Evolutionary conservation across 2,329 filamentous ascomycete genomes (phyloP).

Genomic region (Aspergillus arachidicola): DNA sequence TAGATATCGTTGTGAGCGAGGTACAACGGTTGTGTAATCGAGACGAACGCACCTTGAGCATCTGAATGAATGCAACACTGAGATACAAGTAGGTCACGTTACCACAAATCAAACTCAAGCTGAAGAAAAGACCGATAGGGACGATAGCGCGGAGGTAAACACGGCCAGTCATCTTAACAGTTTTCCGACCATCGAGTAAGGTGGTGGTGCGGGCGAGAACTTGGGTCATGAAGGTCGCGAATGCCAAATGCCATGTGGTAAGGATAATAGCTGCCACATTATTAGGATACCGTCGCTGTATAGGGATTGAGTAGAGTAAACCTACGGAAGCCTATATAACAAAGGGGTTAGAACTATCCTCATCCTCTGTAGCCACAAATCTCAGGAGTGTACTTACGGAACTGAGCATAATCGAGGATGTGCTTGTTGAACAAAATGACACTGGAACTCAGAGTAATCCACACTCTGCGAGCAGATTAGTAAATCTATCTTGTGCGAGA

Average conservation of each 20-base stretch:
- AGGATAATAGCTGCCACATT: constrained; percentile 60
- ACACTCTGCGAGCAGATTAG: constrained; percentile 61
- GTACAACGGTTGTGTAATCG: constrained; percentile 17
- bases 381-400: constrained; percentile 61
- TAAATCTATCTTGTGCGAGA: not conserved
- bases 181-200: constrained; percentile 90
- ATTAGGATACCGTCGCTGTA: constrained; percentile 4
- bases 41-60: constrained; percentile 76
- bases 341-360: constrained; percentile 6
- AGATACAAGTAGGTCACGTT: constrained; percentile 95
- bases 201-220: constrained; percentile 85
- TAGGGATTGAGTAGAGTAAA: constrained; percentile 7
- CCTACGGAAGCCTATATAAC: constrained; percentile 49
- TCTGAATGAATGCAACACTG: constrained; percentile 95
- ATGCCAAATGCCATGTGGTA: constrained; percentile 93
- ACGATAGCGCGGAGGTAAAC: constrained; percentile 92
- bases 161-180: constrained; percentile 93
- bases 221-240: constrained; percentile 94
- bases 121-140: constrained; percentile 94
- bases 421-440: constrained; percentile 99
- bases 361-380: not conserved
- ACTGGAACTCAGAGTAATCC: constrained; percentile 89
- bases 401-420: constrained; percentile 83
- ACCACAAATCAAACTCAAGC: constrained; percentile 90
- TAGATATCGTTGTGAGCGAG: constrained; percentile 38